Evolutionary conservation across 345 rosid species (phyloP).

Genomic region (Acer campestre): DNA sequence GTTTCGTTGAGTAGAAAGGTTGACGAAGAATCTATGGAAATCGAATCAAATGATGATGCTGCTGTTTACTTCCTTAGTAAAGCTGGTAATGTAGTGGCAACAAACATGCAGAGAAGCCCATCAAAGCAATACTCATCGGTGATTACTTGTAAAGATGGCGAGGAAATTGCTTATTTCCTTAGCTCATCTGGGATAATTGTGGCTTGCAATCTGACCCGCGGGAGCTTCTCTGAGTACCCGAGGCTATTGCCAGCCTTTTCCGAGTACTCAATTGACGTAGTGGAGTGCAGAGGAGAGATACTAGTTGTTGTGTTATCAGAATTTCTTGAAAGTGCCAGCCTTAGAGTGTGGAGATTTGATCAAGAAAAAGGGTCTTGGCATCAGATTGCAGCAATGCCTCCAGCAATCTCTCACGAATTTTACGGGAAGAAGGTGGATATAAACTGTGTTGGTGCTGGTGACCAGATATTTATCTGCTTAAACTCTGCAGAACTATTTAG

Average conservation of each 20-base stretch:
- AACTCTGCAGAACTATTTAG: constrained; percentile 59
- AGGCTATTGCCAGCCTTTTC: constrained; percentile 66
- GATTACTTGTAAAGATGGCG: constrained; percentile 45
- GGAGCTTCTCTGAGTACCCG: constrained; percentile 66
- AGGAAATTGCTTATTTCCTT: constrained; percentile 64
- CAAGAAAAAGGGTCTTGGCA: constrained; percentile 53
- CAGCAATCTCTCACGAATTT: constrained; percentile 77
- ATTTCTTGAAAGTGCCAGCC: constrained; percentile 75
- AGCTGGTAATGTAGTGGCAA: constrained; percentile 70
- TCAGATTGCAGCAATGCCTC: constrained; percentile 75
- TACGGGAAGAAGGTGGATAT: constrained; percentile 75
- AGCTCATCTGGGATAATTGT: constrained; percentile 71
- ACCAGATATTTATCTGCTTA: constrained; percentile 68
- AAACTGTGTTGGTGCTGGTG: constrained; percentile 77
- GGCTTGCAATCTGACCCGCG: constrained; percentile 57
- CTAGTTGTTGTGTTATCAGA: constrained; percentile 70
- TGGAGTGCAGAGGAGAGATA: constrained; percentile 74
- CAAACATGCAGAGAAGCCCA: constrained; percentile 81
- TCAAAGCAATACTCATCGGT: constrained; percentile 87
- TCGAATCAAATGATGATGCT: constrained; percentile 33
- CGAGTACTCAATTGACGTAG: constrained; percentile 84
- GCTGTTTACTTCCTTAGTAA: constrained; percentile 83
- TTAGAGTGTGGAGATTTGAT: constrained; percentile 74
- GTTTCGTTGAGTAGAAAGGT: constrained; percentile 39
- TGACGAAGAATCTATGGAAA: constrained; percentile 32